Conservation (phyloP, 345 rosid genomes). For the Mangifera indica region DNA sequence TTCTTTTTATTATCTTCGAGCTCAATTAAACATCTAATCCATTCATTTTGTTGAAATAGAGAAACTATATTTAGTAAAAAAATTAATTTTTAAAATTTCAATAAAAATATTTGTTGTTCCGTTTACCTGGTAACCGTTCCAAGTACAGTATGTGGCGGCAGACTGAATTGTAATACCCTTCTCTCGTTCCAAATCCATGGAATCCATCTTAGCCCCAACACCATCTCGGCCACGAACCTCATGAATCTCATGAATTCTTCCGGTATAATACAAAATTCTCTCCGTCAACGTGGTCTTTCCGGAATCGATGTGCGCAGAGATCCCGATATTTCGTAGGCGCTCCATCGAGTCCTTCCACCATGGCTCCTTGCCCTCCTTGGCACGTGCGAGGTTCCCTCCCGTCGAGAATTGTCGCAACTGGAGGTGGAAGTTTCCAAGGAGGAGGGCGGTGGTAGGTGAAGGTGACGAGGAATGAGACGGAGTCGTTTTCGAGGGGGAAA, state of each 20-base stretch:
- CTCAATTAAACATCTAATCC: not conserved
- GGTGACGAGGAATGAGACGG: slow-evolving; percentile 24
- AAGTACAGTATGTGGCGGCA: slow-evolving; percentile 95
- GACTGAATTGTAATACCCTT: slow-evolving; percentile 99
- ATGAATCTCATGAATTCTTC: slow-evolving; percentile 96
- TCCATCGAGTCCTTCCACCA: slow-evolving; percentile 99
- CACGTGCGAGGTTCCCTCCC: slow-evolving; percentile 65
- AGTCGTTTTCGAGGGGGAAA: slow-evolving; percentile 22
- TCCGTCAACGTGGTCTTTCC: slow-evolving; percentile 98
- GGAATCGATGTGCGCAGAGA: slow-evolving; percentile 97
- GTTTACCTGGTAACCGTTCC: slow-evolving; percentile 84
- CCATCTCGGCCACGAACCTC: slow-evolving; percentile 97
- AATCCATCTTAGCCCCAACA: slow-evolving; percentile 98
- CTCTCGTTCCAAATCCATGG: slow-evolving; percentile 98
- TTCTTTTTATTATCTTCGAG: not conserved
- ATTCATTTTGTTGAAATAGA: no score
- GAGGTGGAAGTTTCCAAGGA: slow-evolving; percentile 52
- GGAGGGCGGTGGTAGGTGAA: slow-evolving; percentile 59
- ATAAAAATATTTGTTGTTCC: no score
- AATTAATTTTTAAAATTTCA: not conserved
- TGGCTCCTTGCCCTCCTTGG: slow-evolving; percentile 76
- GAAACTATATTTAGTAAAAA: not conserved
- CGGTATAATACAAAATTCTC: slow-evolving; percentile 84
- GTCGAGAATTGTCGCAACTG: slow-evolving; percentile 63
- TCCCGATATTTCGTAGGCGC: slow-evolving; percentile 83